A percentile compares a stretch with the other conserved stretches of the same genome.
These are phyloP conservation scores for Blastomyces gilchristii DNA, from an alignment of 2,329 filamentous ascomycete species.

Conservation along the genomic window DNA sequence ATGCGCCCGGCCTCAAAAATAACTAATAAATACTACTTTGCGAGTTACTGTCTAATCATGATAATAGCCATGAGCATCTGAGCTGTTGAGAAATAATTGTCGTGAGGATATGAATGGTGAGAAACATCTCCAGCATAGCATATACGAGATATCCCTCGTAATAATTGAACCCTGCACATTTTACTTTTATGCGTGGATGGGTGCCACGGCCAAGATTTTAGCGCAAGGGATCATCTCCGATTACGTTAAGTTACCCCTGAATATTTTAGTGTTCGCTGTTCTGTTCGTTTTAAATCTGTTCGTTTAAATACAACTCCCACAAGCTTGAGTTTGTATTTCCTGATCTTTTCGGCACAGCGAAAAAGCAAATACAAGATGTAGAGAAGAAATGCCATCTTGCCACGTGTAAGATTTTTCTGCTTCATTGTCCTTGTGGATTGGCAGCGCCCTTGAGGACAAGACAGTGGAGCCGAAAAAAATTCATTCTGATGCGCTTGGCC, in stretches of 20 bases:
- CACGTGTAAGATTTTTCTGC: background rate
- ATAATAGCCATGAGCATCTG: no score
- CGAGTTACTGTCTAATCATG: no score
- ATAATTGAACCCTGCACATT: background rate
- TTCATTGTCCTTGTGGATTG: background rate
- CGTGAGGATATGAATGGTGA: background rate
- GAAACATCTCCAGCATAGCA: background rate
- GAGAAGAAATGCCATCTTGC: background rate
- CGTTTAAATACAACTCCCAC: background rate
- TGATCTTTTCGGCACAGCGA: background rate
- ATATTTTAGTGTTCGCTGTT: background rate
- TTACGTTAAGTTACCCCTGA: background rate
- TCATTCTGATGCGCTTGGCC: background rate
- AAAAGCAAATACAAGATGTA: background rate
- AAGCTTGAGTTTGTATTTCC: background rate
- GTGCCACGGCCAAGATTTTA: background rate
- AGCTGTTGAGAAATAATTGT: background rate
- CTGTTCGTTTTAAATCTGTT: background rate
- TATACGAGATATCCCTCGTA: background rate
- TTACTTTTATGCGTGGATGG: conserved; percentile 1
- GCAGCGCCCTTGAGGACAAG: no score
- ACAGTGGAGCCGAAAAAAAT: background rate
- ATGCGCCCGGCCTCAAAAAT: background rate
- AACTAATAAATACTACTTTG: no score
- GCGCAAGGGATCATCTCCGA: background rate